Evolutionary conservation across 306 rosid species (phyloP).

Genomic region (Casuarina glauca): DNA sequence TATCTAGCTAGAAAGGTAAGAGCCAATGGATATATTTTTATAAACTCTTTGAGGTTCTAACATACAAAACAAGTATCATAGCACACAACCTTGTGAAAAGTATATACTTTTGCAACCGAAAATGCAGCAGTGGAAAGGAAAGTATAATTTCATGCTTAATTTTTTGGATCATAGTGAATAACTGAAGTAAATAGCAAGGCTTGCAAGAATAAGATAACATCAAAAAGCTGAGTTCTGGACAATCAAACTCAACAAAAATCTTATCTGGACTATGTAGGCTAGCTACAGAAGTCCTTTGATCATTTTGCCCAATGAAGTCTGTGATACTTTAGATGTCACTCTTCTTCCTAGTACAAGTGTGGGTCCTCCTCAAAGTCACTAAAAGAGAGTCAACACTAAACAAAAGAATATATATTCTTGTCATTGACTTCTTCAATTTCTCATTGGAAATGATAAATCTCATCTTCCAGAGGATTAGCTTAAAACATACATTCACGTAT

Average conservation of each 20-base stretch:
- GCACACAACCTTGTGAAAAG: neutral
- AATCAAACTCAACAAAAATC: neutral
- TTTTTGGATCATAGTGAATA: neutral
- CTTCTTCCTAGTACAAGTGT: neutral
- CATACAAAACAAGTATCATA: neutral
- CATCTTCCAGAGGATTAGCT: neutral
- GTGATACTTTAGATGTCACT: neutral
- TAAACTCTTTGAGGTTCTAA: neutral
- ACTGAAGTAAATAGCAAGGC: neutral
- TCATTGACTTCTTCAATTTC: neutral
- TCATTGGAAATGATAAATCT: neutral
- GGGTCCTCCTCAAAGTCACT: neutral
- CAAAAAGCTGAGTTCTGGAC: neutral
- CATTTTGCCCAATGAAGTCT: neutral
- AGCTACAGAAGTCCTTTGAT: neutral
- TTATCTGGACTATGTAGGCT: neutral
- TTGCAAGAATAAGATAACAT: neutral
- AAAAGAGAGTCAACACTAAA: neutral
- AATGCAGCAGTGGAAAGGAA: neutral
- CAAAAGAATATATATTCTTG: neutral
- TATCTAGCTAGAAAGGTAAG: too few species aligned
- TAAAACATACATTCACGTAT: neutral
- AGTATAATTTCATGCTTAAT: neutral
- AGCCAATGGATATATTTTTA: too few species aligned
- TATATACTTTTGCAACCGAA: neutral